These are phyloP conservation scores for Xylaria sp. DNA, from an alignment of 2,329 filamentous ascomycete genomes.

Conservation along the genomic window DNA sequence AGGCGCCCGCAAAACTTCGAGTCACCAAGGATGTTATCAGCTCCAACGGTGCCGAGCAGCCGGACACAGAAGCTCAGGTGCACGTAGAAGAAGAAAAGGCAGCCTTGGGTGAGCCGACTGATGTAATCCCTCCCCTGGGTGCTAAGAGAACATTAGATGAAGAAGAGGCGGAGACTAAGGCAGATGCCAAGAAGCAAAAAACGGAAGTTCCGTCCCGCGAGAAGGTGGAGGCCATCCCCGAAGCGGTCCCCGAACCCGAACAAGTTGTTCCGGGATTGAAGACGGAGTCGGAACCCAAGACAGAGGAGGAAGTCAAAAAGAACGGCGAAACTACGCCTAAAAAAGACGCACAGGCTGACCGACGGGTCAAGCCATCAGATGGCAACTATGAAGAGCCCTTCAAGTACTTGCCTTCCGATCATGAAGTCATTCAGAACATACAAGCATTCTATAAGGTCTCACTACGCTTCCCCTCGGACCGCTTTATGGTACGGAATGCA, in stretches of 20 bases:
- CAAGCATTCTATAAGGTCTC: conserved; percentile 85
- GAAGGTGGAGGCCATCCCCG: conserved; percentile 24
- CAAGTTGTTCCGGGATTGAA: conserved; percentile 16
- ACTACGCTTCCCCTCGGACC: conserved; percentile 80
- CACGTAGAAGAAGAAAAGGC: conserved; percentile 42
- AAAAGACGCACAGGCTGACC: conserved; percentile 38
- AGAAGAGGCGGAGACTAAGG: conserved; percentile 41
- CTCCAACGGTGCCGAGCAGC: conserved; percentile 23
- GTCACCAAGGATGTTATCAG: conserved; percentile 23
- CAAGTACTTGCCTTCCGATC: conserved; percentile 78
- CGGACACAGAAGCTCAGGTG: conserved; percentile 29
- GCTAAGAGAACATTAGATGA: conserved; percentile 41
- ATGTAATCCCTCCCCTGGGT: conserved; percentile 36
- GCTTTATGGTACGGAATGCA: conserved; percentile 96
- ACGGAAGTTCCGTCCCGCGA: conserved; percentile 32
- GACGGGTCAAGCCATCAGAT: conserved; percentile 45
- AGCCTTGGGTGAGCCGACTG: conserved; percentile 36
- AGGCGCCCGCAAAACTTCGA: conserved; percentile 56
- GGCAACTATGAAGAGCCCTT: conserved; percentile 84
- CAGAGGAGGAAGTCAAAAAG: conserved; percentile 21
- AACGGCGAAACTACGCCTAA: conserved; percentile 19
- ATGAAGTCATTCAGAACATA: conserved; percentile 77
- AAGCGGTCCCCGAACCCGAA: conserved; percentile 17
- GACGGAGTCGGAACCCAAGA: conserved; percentile 18
- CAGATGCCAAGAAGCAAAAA: conserved; percentile 53